phyloP scores from a whole-genome alignment of 2,329 filamentous ascomycete species.

The Davidsoniella neocaledoniae region DNA sequence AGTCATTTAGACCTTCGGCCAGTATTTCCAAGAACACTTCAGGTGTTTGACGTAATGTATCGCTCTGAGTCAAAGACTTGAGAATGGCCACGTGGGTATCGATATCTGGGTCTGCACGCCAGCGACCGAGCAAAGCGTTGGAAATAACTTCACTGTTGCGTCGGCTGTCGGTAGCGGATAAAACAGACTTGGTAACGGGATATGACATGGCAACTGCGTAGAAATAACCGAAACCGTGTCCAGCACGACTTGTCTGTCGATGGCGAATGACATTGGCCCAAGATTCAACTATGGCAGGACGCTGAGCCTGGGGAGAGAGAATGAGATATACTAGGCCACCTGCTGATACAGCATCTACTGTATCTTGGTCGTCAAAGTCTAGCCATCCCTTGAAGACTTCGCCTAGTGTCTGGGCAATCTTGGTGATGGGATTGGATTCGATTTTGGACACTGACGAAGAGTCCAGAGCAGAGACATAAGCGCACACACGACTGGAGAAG shows the following conservation, averaged over 20 bases:
- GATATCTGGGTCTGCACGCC: conserved; percentile 31
- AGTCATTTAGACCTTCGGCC: conserved; percentile 58
- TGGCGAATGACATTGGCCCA: conserved; percentile 30
- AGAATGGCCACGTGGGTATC: conserved; percentile 39
- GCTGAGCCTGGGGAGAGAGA: conserved; percentile 23
- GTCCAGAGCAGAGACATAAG: conserved; percentile 15
- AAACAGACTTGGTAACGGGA: conserved; percentile 20
- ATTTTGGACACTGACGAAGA: neutral
- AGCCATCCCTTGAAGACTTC: conserved; percentile 22
- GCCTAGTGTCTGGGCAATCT: conserved; percentile 1
- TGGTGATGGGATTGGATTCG: neutral
- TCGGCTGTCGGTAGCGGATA: conserved; percentile 1
- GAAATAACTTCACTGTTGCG: conserved; percentile 21
- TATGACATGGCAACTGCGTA: conserved; percentile 35
- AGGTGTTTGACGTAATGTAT: conserved; percentile 26
- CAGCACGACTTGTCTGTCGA: conserved; percentile 20
- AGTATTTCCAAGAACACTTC: conserved; percentile 29
- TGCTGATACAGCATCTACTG: conserved; percentile 30
- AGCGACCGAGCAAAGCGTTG: conserved; percentile 32
- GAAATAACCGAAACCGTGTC: conserved; percentile 33
- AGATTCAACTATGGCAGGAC: conserved; percentile 23
- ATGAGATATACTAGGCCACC: conserved; percentile 34
- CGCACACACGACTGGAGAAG: conserved; percentile 1
- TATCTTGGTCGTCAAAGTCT: conserved; percentile 31
- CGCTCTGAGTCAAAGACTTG: conserved; percentile 33